phyloP scores from a whole-genome alignment of 352 stramenopile species.

The Phytophthora agathidicida region DNA sequence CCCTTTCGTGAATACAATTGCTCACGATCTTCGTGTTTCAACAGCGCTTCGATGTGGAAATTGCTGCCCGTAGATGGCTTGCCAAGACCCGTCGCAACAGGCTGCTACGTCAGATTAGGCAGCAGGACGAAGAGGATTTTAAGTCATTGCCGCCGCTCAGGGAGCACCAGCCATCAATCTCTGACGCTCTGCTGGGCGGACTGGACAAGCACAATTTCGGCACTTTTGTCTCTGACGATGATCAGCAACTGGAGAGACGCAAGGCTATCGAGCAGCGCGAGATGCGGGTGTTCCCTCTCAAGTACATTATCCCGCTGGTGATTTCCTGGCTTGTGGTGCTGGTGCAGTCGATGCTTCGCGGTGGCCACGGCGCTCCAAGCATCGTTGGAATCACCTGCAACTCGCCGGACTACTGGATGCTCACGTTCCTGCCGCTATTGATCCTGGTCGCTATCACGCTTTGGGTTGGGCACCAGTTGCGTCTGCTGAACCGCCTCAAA shows the following conservation, averaged over 20 bases:
- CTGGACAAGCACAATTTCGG: constrained; percentile 41
- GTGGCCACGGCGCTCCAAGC: constrained; percentile 69
- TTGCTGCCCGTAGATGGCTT: constrained; percentile 68
- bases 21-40: not conserved
- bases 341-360: constrained; percentile 72
- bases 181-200: constrained; percentile 24
- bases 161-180: constrained; percentile 32
- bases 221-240: constrained; percentile 54
- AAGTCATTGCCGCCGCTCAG: constrained; percentile 53
- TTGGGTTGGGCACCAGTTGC: constrained; percentile 61
- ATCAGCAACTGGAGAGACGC: constrained; percentile 42
- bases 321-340: constrained; percentile 77
- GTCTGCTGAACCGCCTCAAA: constrained; percentile 74
- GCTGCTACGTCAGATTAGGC: constrained; percentile 43
- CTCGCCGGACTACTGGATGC: constrained; percentile 91
- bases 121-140: constrained; percentile 73
- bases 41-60: constrained; percentile 72
- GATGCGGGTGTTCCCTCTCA: constrained; percentile 58
- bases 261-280: constrained; percentile 55
- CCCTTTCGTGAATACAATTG: not conserved
- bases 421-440: constrained; percentile 86
- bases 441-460: constrained; percentile 72
- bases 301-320: constrained; percentile 61
- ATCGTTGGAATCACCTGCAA: constrained; percentile 95
- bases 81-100: constrained; percentile 65